Evolutionary conservation across 768 basidiomycete genomes (phyloP).

Genomic region (Pleurotus eryngii): DNA sequence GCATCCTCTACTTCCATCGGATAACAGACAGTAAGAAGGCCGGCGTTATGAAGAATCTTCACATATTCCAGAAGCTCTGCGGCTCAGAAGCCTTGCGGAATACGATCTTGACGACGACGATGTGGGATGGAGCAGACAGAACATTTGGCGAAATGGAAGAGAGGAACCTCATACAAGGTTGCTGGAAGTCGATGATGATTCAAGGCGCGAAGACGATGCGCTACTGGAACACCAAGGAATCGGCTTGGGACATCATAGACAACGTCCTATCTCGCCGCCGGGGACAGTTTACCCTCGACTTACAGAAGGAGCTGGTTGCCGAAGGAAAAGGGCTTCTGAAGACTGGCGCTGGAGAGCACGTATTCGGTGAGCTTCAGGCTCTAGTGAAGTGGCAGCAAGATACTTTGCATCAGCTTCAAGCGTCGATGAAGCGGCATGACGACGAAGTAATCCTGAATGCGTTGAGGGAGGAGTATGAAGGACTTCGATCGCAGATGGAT

Average conservation of each 20-base stretch:
- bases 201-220: not conserved
- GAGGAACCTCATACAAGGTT: constrained; percentile 33
- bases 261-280: not conserved
- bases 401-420: not conserved
- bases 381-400: constrained; percentile 9
- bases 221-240: not conserved
- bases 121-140: constrained; percentile 37
- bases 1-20: constrained; percentile 44
- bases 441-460: not conserved
- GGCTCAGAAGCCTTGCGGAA: constrained; percentile 39
- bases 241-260: constrained; percentile 1
- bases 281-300: not conserved
- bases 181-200: constrained; percentile 27
- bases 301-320: constrained; percentile 30
- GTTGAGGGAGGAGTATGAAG: constrained; percentile 7
- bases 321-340: constrained; percentile 9
- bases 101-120: constrained; percentile 47
- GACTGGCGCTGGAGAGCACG: constrained; percentile 10
- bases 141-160: constrained; percentile 34
- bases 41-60: constrained; percentile 25
- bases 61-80: constrained; percentile 35
- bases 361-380: constrained; percentile 5
- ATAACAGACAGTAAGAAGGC: constrained; percentile 36
- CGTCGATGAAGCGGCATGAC: not conserved
- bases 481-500: not conserved